Conservation (phyloP, 495 filamentous ascomycete genomes). For the Letharia columbiana region DNA sequence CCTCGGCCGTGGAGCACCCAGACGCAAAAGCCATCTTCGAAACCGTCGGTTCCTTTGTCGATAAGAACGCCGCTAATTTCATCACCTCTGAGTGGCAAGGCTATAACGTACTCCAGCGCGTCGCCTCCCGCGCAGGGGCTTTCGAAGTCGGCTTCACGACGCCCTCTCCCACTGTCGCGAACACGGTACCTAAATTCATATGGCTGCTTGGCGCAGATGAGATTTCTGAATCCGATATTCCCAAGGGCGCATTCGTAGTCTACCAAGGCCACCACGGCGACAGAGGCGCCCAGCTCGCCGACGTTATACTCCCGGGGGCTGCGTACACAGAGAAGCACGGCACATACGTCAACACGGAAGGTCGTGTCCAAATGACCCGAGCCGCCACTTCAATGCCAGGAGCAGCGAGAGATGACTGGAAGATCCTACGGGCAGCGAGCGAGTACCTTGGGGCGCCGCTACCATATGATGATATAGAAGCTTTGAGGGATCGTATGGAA, state of each 20-base stretch:
- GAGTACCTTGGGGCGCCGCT: constrained; percentile 85
- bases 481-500: constrained; percentile 83
- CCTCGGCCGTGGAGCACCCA: constrained; percentile 75
- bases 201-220: constrained; percentile 98
- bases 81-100: constrained; percentile 88
- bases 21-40: constrained; percentile 92
- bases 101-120: constrained; percentile 90
- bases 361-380: constrained; percentile 85
- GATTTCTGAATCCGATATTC: constrained; percentile 67
- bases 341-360: constrained; percentile 96
- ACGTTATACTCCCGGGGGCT: constrained; percentile 86
- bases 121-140: constrained; percentile 81
- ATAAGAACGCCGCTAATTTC: constrained; percentile 85
- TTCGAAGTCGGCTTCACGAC: constrained; percentile 92
- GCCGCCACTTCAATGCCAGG: constrained; percentile 78
- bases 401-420: constrained; percentile 92
- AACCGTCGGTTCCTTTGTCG: constrained; percentile 76
- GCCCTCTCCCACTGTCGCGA: constrained; percentile 65
- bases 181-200: constrained; percentile 82
- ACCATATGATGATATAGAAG: constrained; percentile 85
- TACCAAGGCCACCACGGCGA: constrained; percentile 99
- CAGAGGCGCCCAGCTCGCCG: constrained; percentile 80
- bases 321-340: constrained; percentile 97
- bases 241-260: constrained; percentile 89
- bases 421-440: constrained; percentile 84